These are phyloP conservation scores for Candida pseudoviswanathii DNA, from an alignment of 1,139 yeast species.

Conservation along the genomic window DNA sequence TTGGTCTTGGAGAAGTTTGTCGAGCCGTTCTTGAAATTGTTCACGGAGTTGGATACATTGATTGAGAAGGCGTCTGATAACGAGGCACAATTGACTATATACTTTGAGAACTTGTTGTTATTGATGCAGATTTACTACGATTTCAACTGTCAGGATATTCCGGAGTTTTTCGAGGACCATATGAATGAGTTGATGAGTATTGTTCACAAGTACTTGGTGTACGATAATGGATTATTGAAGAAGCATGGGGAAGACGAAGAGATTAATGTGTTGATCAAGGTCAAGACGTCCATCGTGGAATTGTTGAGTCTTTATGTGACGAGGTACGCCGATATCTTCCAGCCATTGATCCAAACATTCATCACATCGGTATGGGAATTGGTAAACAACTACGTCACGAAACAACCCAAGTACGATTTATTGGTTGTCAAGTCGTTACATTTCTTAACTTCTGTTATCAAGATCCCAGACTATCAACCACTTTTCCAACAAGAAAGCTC, in stretches of 20 bases:
- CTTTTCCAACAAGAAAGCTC: conserved; percentile 70
- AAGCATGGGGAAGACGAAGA: conserved; percentile 71
- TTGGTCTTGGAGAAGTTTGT: conserved; percentile 84
- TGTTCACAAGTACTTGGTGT: conserved; percentile 76
- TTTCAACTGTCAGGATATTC: conserved; percentile 95
- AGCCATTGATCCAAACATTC: conserved; percentile 71
- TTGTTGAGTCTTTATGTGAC: conserved; percentile 83
- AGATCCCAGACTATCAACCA: conserved; percentile 58
- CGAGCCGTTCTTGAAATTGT: conserved; percentile 72
- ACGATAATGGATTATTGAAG: conserved; percentile 50
- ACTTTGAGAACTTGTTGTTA: conserved; percentile 72
- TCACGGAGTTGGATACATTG: conserved; percentile 65
- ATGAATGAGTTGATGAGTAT: conserved; percentile 75
- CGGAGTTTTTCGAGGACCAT: conserved; percentile 96
- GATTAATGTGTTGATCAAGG: conserved; percentile 68
- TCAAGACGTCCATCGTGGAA: conserved; percentile 84
- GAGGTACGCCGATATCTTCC: conserved; percentile 90
- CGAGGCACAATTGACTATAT: conserved; percentile 50
- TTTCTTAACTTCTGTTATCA: conserved; percentile 81
- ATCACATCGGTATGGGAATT: conserved; percentile 83
- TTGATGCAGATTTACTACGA: conserved; percentile 85
- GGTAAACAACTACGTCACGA: conserved; percentile 61
- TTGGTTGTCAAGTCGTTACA: conserved; percentile 79
- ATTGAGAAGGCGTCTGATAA: conserved; percentile 44
- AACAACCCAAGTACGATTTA: conserved; percentile 79